Evolutionary conservation across 805 yeast genomes (phyloP).

Genomic region (Candida michaelii): DNA sequence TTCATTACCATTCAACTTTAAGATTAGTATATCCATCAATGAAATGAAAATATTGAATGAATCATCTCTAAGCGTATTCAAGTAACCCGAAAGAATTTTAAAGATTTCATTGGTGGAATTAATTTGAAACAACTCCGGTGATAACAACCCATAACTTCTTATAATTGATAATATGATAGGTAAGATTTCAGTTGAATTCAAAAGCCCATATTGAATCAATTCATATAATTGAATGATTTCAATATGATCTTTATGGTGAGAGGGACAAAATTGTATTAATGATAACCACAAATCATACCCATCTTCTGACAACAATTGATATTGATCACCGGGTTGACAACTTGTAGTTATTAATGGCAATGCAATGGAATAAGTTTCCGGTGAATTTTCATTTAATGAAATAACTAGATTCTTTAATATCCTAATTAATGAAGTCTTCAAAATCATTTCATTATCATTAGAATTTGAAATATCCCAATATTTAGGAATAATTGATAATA

Average conservation of each 20-base stretch:
- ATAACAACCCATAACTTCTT: slow-evolving; percentile 58
- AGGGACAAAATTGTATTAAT: slow-evolving; percentile 61
- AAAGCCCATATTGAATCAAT: slow-evolving; percentile 55
- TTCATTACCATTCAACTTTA: slow-evolving; percentile 28
- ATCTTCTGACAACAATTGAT: slow-evolving; percentile 73
- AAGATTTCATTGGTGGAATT: slow-evolving; percentile 44
- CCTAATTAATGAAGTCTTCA: slow-evolving; percentile 44
- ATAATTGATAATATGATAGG: slow-evolving; percentile 61
- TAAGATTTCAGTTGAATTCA: slow-evolving; percentile 71
- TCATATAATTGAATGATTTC: slow-evolving; percentile 49
- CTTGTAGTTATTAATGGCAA: slow-evolving; percentile 69
- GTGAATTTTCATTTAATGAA: slow-evolving; percentile 55
- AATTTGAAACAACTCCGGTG: slow-evolving; percentile 41
- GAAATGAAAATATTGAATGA: slow-evolving; percentile 56
- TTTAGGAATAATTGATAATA: slow-evolving; percentile 60
- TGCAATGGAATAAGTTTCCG: slow-evolving; percentile 51
- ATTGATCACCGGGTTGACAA: slow-evolving; percentile 39
- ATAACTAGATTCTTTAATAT: slow-evolving; percentile 55
- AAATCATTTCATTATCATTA: slow-evolving; percentile 41
- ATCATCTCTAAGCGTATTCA: slow-evolving; percentile 69
- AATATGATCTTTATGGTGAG: slow-evolving; percentile 17
- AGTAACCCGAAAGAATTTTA: slow-evolving; percentile 50
- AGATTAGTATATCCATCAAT: slow-evolving; percentile 49
- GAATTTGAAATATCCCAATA: slow-evolving; percentile 66
- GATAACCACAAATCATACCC: slow-evolving; percentile 85